Conservation (phyloP, 2,329 filamentous ascomycete species). For the Phaeophleospora eucalypticola region DNA sequence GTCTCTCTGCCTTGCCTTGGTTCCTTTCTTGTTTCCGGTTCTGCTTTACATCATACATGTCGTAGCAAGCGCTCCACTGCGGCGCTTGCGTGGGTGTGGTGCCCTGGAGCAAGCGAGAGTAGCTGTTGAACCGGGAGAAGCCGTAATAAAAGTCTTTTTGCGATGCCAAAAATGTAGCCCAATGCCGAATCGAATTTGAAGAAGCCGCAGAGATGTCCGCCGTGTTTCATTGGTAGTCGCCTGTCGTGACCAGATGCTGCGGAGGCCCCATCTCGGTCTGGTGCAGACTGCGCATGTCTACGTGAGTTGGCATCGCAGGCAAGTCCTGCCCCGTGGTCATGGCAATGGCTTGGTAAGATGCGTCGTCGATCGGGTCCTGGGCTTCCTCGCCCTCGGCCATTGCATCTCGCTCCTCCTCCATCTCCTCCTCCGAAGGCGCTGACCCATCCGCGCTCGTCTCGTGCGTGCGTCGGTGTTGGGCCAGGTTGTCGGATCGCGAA, state of each 20-base stretch:
- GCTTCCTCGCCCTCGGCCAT: slow-evolving; percentile 75
- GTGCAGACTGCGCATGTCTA: slow-evolving; percentile 31
- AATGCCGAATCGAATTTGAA: background rate
- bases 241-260: slow-evolving; percentile 42
- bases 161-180: background rate
- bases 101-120: background rate
- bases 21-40: slow-evolving; percentile 1
- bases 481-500: slow-evolving; percentile 96
- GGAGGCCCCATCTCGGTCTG: slow-evolving; percentile 40
- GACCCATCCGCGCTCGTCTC: slow-evolving; percentile 64
- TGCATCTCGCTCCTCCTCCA: slow-evolving; percentile 84
- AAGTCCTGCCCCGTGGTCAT: slow-evolving; percentile 27
- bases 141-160: slow-evolving; percentile 2
- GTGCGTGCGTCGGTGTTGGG: slow-evolving; percentile 84
- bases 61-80: slow-evolving; percentile 12
- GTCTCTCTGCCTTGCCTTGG: background rate
- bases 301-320: slow-evolving; percentile 32
- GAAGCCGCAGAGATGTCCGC: background rate
- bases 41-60: slow-evolving; percentile 12
- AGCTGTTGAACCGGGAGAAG: slow-evolving; percentile 1
- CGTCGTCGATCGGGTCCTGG: slow-evolving; percentile 18
- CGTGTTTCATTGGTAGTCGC: slow-evolving; percentile 36
- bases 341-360: slow-evolving; percentile 25
- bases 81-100: slow-evolving; percentile 5
- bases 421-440: slow-evolving; percentile 72